Conservation (phyloP, 164 flowering plant genomes). For the Macadamia tetraphylla region DNA sequence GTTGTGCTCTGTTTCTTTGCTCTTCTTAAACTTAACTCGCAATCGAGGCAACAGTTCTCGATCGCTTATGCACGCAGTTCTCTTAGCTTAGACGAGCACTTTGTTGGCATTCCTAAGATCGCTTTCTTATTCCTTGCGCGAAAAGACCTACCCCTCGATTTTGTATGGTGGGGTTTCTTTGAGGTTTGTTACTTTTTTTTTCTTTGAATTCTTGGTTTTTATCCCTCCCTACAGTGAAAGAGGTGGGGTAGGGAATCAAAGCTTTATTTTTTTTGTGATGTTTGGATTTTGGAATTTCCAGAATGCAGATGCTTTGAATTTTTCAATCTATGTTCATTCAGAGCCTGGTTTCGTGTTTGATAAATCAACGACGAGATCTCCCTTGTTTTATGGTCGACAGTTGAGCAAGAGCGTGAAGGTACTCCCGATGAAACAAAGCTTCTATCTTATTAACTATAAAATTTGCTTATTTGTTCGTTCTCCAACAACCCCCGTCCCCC, state of each 20-base stretch:
- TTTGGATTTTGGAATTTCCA: conserved; percentile 13
- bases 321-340: conserved; percentile 77
- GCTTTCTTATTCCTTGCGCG: conserved; percentile 82
- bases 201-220: conserved; percentile 3
- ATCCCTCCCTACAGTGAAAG: too few species aligned
- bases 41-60: conserved; percentile 11
- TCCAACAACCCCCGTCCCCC: too few species aligned
- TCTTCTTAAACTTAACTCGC: conserved; percentile 37
- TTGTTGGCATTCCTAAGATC: conserved; percentile 53
- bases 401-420: conserved; percentile 71
- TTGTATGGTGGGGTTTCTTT: conserved; percentile 86
- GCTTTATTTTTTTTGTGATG: background rate
- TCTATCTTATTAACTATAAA: too few species aligned
- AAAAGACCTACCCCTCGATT: conserved; percentile 74
- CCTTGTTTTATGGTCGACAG: conserved; percentile 60
- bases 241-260: background rate
- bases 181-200: conserved; percentile 35
- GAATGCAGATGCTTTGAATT: conserved; percentile 44
- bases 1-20: conserved; percentile 35
- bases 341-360: conserved; percentile 83
- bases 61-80: conserved; percentile 12
- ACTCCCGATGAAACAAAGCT: background rate
- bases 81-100: conserved; percentile 14
- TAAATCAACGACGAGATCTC: conserved; percentile 60
- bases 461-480: too few species aligned